Percentiles rank a stretch among this genome's conserved stretches.
Conservation (phyloP, 2,329 filamentous ascomycete genomes). For the Cryphonectria nitschkei region DNA sequence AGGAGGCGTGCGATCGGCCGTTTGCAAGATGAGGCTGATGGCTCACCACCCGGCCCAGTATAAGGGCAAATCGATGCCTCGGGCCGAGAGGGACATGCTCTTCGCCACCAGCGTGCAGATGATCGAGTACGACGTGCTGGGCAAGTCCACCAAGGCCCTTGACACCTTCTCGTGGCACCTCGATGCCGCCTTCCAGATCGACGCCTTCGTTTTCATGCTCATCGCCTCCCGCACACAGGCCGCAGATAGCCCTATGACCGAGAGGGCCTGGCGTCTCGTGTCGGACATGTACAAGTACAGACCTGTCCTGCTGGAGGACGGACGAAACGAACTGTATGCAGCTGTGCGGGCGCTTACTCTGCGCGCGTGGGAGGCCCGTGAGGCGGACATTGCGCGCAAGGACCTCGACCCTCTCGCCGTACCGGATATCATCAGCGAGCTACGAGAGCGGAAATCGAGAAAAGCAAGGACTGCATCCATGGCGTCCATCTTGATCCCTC, state of each 20-base stretch:
- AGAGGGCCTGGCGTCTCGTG: constrained; percentile 32
- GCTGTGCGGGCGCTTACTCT: constrained; percentile 32
- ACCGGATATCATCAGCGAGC: constrained; percentile 19
- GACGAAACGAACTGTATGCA: constrained; percentile 27
- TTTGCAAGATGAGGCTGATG: constrained; percentile 34
- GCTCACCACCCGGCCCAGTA: constrained; percentile 34
- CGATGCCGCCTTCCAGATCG: constrained; percentile 33
- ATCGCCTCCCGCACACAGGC: constrained; percentile 30
- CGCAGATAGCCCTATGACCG: constrained; percentile 23
- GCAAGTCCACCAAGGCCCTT: constrained; percentile 24
- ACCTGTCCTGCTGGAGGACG: constrained; percentile 25
- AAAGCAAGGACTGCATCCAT: constrained; percentile 17
- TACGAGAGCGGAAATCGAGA: constrained; percentile 25
- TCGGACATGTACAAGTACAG: constrained; percentile 29
- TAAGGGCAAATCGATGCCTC: constrained; percentile 31
- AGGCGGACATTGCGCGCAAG: constrained; percentile 24
- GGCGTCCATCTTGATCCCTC: constrained; percentile 14
- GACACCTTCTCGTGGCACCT: constrained; percentile 33
- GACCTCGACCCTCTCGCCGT: constrained; percentile 17
- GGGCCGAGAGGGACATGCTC: constrained; percentile 32
- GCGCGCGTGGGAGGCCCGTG: constrained; percentile 32
- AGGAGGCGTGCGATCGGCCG: constrained; percentile 29
- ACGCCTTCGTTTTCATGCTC: constrained; percentile 31
- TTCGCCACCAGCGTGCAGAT: constrained; percentile 31
- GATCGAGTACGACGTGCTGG: constrained; percentile 31